phyloP scores from a whole-genome alignment of 2,329 filamentous ascomycete species.

The Pestalotiopsis sp. region DNA sequence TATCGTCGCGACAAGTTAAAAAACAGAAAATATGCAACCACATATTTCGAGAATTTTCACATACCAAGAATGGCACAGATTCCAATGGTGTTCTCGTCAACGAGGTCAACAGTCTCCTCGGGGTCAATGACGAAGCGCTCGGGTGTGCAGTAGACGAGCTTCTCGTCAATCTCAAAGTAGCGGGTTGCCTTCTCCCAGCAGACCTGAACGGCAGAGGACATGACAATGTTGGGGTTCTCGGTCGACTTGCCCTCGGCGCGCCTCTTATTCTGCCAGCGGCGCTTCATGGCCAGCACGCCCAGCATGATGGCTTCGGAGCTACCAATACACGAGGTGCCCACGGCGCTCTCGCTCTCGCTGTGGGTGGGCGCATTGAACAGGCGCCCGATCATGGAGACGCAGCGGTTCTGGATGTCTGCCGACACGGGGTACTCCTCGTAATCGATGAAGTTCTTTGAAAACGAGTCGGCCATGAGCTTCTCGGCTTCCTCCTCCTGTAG shows the following conservation, averaged over 20 bases:
- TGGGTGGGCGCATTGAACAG: slow-evolving; percentile 77
- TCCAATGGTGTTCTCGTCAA: slow-evolving; percentile 77
- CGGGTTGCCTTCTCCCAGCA: slow-evolving; percentile 93
- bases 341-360: slow-evolving; percentile 57
- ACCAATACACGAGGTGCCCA: slow-evolving; percentile 87
- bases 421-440: slow-evolving; percentile 83
- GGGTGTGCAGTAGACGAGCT: slow-evolving; percentile 65
- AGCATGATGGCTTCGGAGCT: slow-evolving; percentile 89
- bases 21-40: neutral
- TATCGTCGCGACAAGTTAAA: too few species aligned
- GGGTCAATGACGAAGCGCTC: slow-evolving; percentile 66
- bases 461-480: slow-evolving; percentile 89
- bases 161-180: slow-evolving; percentile 93
- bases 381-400: slow-evolving; percentile 85
- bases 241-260: slow-evolving; percentile 78
- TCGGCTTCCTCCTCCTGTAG: slow-evolving; percentile 80
- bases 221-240: slow-evolving; percentile 86
- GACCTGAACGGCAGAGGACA: slow-evolving; percentile 94
- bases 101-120: slow-evolving; percentile 56
- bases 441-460: slow-evolving; percentile 94
- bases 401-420: slow-evolving; percentile 87
- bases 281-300: slow-evolving; percentile 88
- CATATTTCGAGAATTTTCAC: neutral
- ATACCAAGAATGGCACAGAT: slow-evolving; percentile 91
- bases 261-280: slow-evolving; percentile 85